These are phyloP conservation scores for Epichloe bromicola DNA, from an alignment of 2,329 filamentous ascomycete genomes.

Conservation along the genomic window DNA sequence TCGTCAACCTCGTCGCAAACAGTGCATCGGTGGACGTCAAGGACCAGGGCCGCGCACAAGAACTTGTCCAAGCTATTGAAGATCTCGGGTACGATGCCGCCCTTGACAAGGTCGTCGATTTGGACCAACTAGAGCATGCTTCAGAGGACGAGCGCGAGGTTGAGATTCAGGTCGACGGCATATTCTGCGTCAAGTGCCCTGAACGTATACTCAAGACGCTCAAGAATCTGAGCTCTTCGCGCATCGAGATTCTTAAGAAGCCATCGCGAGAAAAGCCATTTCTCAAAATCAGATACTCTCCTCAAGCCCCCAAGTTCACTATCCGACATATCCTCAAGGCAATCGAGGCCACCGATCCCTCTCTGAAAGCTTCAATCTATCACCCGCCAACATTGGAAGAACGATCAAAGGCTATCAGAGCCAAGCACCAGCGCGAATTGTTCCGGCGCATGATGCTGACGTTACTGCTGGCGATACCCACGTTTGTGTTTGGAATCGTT, in stretches of 20 bases:
- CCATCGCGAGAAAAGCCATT: constrained; percentile 52
- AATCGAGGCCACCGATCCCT: constrained; percentile 52
- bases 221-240: constrained; percentile 33
- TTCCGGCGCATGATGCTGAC: constrained; percentile 60
- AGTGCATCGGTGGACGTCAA: constrained; percentile 49
- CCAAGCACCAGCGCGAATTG: constrained; percentile 54
- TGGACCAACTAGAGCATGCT: constrained; percentile 27
- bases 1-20: constrained; percentile 54
- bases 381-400: constrained; percentile 78
- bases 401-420: constrained; percentile 58
- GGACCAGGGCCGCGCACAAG: constrained; percentile 17
- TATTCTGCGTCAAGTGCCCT: constrained; percentile 64
- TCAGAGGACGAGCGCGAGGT: constrained; percentile 37
- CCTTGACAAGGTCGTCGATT: constrained; percentile 35
- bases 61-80: constrained; percentile 36
- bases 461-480: constrained; percentile 59
- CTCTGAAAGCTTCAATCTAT: constrained; percentile 56
- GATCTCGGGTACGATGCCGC: constrained; percentile 54
- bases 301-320: constrained; percentile 55
- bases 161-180: constrained; percentile 54
- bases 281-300: constrained; percentile 57
- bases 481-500: constrained; percentile 76
- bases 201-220: constrained; percentile 42
- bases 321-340: constrained; percentile 59
- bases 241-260: constrained; percentile 38